Evolutionary conservation across 805 yeast species (phyloP), one percentile per base, ranked within the genome.

Genomic region (Ogataea trehalophila): DNA sequence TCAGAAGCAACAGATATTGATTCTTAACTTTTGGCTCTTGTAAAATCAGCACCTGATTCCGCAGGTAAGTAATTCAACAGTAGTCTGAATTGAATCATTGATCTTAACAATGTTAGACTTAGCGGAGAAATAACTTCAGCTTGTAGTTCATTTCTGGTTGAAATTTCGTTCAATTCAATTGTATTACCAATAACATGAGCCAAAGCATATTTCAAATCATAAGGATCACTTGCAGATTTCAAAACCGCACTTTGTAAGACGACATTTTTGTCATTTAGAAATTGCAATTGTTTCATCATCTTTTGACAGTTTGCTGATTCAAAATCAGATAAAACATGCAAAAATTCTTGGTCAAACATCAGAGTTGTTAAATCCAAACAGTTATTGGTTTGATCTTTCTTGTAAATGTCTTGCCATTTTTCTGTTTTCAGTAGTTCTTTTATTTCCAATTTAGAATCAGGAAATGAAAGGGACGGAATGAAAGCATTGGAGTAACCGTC

Each of bases 91-190:
- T 75, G 82, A 7, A 77, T 60, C 56, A 77, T 56, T 0, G 79
- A 69, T 31, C 69, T 66, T 3, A 77, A 36, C 14, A 75, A 56
- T 2, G 66, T 58, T 36, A 65, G 61, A 22, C 46, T 49, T 39
- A 53, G 49, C 18, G 57, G 53, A 17, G 59, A 48, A 14, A 48
- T 37, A 7, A 51, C 43, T 9, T 44, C 47, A 26, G 14, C n/a
- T 16, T 42, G 46, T 1, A 40, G 44, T 0, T 75, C 73, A n/a
- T 74, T 59, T 58, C 91, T 72, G 1, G 81, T 71, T 0, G 83
- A 56, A 20, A 83, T 75, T 56, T 85, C 91, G 35, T 74, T 63
- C 74, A 81, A 78, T 22, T 76, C 71, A 23, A 85, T 72, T 0
- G 83, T 75, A 50, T 75, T 71, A 2, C 79, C 76, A 39, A 77